Base-by-base conservation (phyloP, 2,329 filamentous ascomycete genomes). In the Apiospora marii region DNA sequence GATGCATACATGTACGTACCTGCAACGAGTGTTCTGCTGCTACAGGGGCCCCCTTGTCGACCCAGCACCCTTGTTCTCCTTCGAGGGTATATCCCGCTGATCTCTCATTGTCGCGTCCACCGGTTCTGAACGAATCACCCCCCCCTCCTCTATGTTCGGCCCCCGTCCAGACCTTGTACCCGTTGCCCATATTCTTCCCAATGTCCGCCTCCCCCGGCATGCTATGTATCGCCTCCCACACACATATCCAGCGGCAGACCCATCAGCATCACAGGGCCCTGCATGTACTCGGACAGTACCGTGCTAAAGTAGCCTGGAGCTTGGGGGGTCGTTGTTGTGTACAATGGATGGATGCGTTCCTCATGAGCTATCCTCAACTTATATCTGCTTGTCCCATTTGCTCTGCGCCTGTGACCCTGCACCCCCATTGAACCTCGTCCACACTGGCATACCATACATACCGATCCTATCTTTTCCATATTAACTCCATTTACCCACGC, bases 401-500 rank as follows among this genome's bases (percentile, higher is more conserved):
- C 74, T 79, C 79, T 78, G 75, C 77, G 77, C 77, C 74, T 75
- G 58, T 64, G 58, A 64, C 77, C 75, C 68, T 76, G 77, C 74
- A 81, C 75, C 78, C 77, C 78, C 79, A 79, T 79, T 80, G 77
- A 80, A 76, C 78, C 78, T 78, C 77, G 80, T 78, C 76, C 75
- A 74, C 78, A 77, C 77, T 80, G 76, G 74, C 79, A 81, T 81
- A 78, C 78, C 77, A 77, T 79, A 76, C 76, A 75, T 48, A 68
- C 41, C 67, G 44, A 48, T 48, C 41, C 44, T 48, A 78, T 76
- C 75, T 80, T 81, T 80, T 81, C 79, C 81, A 84, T 84, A 84
- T 84, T 82, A 82, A 82, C 76, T 73, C 79, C 75, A 82, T 84
- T 83, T 82, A 82, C 78, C 82, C 83, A 83, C 78, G 79, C 82